Base-by-base conservation (phyloP, 2,329 filamentous ascomycete species). In the Fusarium tuaranense region DNA sequence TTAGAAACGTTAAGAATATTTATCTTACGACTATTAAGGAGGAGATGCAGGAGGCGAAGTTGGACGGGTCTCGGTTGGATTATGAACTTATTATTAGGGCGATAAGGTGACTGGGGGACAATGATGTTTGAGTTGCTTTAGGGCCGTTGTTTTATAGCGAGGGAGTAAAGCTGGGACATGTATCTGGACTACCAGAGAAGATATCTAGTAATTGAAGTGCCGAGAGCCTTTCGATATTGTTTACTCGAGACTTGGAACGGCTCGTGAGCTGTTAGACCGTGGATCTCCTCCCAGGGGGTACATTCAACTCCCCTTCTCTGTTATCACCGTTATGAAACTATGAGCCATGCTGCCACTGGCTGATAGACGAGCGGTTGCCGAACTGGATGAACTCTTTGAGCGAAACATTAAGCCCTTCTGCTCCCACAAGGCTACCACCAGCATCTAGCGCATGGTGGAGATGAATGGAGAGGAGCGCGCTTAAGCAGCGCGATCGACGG, bases 51-150 rank as follows among this genome's bases (percentile, higher is more conserved):
- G 30, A 58, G 7, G 71, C 59, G 0, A 71, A 41, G 22, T 7
- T 60, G 9, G 64, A 61, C 1, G 71, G 67, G 13, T 61, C 59
- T 12, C 34, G 63, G 6, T 18, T 74, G 59, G 70, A 73, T 22
- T 73, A 71, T 41, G 70, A 73, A 46, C 57, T 73, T 13, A 73
- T 58, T 5, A 68, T 73, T 12, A 64, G 66, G 58, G 67, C 67
- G 7, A 55, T 72, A 6, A 61, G 60, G 13, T 32, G 61, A n/a
- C 4, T 7, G 32, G 57, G 27, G 22, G 18, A 60, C 18, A 44
- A 8, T 1, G 12, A 60, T 30, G 57, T 5, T 20, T 36, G 34
- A 7, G 8, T 13, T 30, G 16, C 3, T n/a, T 6, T 32, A 32
- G 30, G 30, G 30, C 30, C 30, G 30, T 32, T 32, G 30, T 14